These are phyloP conservation scores for Aleurites moluccanus DNA, from an alignment of 441 rosid species.

Conservation along the genomic window DNA sequence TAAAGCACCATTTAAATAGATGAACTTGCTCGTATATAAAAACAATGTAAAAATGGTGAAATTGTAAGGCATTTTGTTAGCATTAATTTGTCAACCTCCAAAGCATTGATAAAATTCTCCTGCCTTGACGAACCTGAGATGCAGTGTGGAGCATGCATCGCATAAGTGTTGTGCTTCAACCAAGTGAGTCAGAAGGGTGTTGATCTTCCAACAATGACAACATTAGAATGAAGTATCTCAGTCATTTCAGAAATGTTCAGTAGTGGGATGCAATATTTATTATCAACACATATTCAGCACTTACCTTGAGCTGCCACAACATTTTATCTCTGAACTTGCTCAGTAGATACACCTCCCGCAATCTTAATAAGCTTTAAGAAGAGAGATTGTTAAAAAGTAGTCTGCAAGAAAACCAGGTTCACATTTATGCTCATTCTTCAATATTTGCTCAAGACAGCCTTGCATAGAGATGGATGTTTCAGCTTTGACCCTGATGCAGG, in stretches of 20 bases:
- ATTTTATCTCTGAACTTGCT: neutral
- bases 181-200: too few relatives aligned
- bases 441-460: neutral
- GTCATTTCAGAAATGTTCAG: neutral
- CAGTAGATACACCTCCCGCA: neutral
- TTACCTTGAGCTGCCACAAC: neutral
- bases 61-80: too few relatives aligned
- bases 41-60: too few relatives aligned
- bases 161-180: too few relatives aligned
- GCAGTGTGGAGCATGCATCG: too few relatives aligned
- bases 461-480: neutral
- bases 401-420: neutral
- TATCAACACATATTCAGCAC: neutral
- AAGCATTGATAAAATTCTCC: too few relatives aligned
- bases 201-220: too few relatives aligned
- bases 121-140: too few relatives aligned
- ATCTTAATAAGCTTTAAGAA: neutral
- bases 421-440: neutral
- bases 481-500: neutral
- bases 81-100: too few relatives aligned
- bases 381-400: neutral
- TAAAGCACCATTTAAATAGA: too few relatives aligned
- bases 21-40: too few relatives aligned
- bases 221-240: too few relatives aligned
- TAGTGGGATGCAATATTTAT: neutral